Percentiles rank a stretch among this genome's conserved stretches.
These are phyloP conservation scores for Penicillium fuscoglaucum DNA, from an alignment of 2,329 filamentous ascomycete species.

Conservation along the genomic window DNA sequence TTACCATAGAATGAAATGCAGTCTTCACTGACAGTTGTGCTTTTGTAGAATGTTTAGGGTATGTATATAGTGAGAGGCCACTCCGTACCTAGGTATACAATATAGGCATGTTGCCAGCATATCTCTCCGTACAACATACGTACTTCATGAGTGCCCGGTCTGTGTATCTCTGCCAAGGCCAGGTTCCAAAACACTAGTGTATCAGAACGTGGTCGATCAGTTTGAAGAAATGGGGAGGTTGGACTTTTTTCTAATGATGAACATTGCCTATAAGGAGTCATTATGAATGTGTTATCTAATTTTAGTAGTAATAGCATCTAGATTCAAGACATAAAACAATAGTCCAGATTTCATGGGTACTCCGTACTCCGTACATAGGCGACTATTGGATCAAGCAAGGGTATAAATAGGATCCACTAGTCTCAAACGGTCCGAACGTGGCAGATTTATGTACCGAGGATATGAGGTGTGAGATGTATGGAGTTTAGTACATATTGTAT, in stretches of 20 bases:
- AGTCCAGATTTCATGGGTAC: not conserved
- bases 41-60: not conserved
- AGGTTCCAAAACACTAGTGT: not conserved
- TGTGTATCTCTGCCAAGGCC: not conserved
- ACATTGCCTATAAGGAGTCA: not conserved
- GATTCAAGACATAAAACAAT: conserved; percentile 2
- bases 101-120: not conserved
- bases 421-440: not conserved
- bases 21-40: conserved; percentile 21
- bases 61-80: not conserved
- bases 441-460: not conserved
- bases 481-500: not conserved
- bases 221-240: not conserved
- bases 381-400: conserved; percentile 2
- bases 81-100: not conserved
- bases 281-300: not conserved
- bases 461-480: not conserved
- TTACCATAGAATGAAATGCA: conserved; percentile 26
- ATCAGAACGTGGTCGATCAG: not conserved
- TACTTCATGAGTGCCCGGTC: not conserved
- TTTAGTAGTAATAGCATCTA: not conserved
- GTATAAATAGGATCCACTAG: conserved; percentile 8
- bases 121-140: not conserved
- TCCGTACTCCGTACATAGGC: not conserved
- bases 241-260: not conserved